Percentiles rank a stretch among this genome's conserved stretches.
Evolutionary conservation across 129 eudicot genomes (phyloP).

Genomic region (Saposhnikovia divaricata): DNA sequence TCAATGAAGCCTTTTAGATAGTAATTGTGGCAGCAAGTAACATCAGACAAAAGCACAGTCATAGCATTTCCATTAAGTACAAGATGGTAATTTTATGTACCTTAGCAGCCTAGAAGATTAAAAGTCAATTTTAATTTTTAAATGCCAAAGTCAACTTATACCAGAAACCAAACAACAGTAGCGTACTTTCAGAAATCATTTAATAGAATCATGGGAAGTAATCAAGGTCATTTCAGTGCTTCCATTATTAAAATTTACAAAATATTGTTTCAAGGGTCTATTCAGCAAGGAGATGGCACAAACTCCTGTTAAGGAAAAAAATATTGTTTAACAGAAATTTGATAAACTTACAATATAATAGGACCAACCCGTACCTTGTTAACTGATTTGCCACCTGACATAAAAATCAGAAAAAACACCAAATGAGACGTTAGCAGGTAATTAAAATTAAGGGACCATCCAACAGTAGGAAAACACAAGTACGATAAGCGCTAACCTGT

Average conservation of each 20-base stretch:
- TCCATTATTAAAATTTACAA: background rate
- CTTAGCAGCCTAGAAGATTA: background rate
- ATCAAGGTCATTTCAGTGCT: background rate
- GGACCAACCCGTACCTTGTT: slow-evolving; percentile 72
- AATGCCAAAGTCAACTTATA: background rate
- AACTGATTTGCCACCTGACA: slow-evolving; percentile 53
- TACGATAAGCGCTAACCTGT: slow-evolving; percentile 40
- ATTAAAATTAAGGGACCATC: background rate
- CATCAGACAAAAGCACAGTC: background rate
- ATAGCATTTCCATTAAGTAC: background rate
- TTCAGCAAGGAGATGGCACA: background rate
- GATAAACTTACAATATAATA: slow-evolving; percentile 43
- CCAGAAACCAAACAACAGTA: background rate
- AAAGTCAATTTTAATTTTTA: background rate
- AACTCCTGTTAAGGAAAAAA: background rate
- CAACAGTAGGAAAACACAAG: slow-evolving; percentile 2
- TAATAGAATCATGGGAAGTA: background rate
- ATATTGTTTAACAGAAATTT: background rate
- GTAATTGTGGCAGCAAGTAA: background rate
- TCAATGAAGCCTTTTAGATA: background rate
- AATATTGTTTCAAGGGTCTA: background rate
- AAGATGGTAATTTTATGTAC: background rate
- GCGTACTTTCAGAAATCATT: background rate
- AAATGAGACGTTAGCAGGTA: slow-evolving; percentile 15
- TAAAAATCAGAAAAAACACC: slow-evolving; percentile 10